Evolutionary conservation across 2,329 filamentous ascomycete genomes (phyloP), one percentile per base, ranked within the genome.

Genomic region (Capronia epimyces): DNA sequence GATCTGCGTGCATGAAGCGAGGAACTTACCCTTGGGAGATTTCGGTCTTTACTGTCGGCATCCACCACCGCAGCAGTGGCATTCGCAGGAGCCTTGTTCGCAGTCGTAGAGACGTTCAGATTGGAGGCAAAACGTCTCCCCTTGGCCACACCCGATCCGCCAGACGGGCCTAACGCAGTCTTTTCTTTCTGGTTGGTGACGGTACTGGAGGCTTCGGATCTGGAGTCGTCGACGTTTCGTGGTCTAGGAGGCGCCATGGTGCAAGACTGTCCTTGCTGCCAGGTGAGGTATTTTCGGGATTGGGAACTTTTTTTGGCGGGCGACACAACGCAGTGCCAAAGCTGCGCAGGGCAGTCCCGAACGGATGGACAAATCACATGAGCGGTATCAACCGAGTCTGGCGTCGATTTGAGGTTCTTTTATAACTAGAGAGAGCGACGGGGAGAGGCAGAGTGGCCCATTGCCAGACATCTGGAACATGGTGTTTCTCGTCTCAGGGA

Each of bases 171-270:
- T 20, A 56, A 27, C 5, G 39, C 31, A n/a, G 43, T 27, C 37
- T 47, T 54, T 21, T 61, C 57, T 53, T 61, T 64, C 50, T 71
- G 69, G 59, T 65, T 68, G 12, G 69, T 67, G 36, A 67, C 65
- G 16, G 45, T 56, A 53, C 69, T 74, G 29, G 72, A 73, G n/a
- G 70, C 67, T 64, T 75, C 72, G 15, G 72, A 74, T 52, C 72
- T 65, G 21, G 71, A 72, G 60, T 75, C 73, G 50, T 75, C 73
- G 42, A 69, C 57, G 42, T 66, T 64, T 46, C 71, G 70, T 59
- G 70, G 69, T 52, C 71, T 71, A 60, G 72, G 69, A 58, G 73
- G 72, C 52, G 71, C 67, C 72, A 75, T 75, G 55, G 29, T 52
- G 18, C 3, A 9, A 10, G 37, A 41, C 27, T 29, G 27, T 29